Conservation (phyloP, 2,329 filamentous ascomycete genomes). For the Sarocladium oryzae region DNA sequence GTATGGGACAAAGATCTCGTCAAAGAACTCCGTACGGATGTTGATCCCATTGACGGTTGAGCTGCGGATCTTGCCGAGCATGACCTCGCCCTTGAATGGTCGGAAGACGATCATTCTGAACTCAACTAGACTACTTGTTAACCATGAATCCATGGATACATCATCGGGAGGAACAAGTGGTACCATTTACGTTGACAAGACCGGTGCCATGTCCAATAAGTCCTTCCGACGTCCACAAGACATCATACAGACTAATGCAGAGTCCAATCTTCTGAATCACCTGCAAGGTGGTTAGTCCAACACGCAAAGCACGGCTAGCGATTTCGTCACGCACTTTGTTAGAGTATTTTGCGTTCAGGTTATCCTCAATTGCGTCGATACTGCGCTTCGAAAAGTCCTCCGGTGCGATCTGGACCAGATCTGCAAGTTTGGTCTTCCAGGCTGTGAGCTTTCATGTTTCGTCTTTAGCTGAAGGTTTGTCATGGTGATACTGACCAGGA, state of each 20-base stretch:
- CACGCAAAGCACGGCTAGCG: not conserved
- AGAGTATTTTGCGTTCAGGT: constrained; percentile 93
- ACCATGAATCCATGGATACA: not conserved
- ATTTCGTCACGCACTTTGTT: constrained; percentile 59
- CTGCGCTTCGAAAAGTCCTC: constrained; percentile 82
- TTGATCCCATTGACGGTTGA: constrained; percentile 67
- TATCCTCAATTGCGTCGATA: constrained; percentile 83
- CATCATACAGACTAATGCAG: constrained; percentile 87
- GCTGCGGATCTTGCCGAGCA: constrained; percentile 76
- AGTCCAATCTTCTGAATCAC: constrained; percentile 91
- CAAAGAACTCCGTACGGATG: constrained; percentile 85
- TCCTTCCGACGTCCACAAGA: constrained; percentile 84
- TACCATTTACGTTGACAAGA: constrained; percentile 89
- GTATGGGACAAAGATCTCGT: constrained; percentile 77
- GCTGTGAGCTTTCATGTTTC: too few relatives aligned
- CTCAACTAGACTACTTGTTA: constrained; percentile 44
- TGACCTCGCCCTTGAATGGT: constrained; percentile 90
- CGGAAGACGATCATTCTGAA: constrained; percentile 92
- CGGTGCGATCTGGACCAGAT: constrained; percentile 88
- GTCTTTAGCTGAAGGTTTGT: too few relatives aligned
- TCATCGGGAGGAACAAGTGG: not conserved
- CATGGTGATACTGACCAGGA: constrained; percentile 36
- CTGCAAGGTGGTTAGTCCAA: constrained; percentile 27
- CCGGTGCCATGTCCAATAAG: constrained; percentile 90
- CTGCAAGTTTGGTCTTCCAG: constrained; percentile 94